Evolutionary conservation across 2,329 filamentous ascomycete genomes (phyloP).

Genomic region (Ophiostoma quercus): DNA sequence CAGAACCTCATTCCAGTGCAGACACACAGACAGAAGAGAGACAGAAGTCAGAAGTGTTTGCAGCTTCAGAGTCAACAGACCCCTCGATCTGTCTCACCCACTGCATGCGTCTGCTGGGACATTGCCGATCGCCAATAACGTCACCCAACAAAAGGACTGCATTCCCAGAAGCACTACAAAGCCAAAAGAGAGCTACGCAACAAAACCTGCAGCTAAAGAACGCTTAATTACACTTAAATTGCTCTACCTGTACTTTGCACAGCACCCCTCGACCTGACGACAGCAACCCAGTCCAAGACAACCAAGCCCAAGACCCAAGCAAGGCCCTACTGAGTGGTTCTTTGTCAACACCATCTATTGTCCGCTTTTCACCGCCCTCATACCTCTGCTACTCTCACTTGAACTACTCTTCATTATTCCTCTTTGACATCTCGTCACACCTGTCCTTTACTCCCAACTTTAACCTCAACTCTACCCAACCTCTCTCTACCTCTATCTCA

Average conservation of each 20-base stretch:
- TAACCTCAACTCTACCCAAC: not conserved
- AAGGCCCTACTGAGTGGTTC: not conserved
- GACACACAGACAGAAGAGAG: not conserved
- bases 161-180: too few relatives aligned
- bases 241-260: not conserved
- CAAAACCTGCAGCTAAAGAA: not conserved
- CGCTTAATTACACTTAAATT: slow-evolving; percentile 4
- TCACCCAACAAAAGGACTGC: not conserved
- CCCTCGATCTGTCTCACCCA: not conserved
- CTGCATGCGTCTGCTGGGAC: not conserved
- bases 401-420: not conserved
- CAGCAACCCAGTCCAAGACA: too few relatives aligned
- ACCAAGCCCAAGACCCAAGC: not conserved
- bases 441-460: not conserved
- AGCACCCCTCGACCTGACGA: not conserved
- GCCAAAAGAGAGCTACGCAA: not conserved
- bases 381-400: not conserved
- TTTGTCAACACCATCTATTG: not conserved
- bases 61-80: not conserved
- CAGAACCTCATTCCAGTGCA: not conserved
- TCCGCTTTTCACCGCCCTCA: slow-evolving; percentile 3
- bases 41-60: not conserved
- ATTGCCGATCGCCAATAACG: not conserved
- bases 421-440: not conserved
- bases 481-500: not conserved